Percentiles rank a stretch among this genome's conserved stretches.
These are phyloP conservation scores for Eucalyptus tenuipes DNA, from an alignment of 345 rosid genomes.

Conservation along the genomic window DNA sequence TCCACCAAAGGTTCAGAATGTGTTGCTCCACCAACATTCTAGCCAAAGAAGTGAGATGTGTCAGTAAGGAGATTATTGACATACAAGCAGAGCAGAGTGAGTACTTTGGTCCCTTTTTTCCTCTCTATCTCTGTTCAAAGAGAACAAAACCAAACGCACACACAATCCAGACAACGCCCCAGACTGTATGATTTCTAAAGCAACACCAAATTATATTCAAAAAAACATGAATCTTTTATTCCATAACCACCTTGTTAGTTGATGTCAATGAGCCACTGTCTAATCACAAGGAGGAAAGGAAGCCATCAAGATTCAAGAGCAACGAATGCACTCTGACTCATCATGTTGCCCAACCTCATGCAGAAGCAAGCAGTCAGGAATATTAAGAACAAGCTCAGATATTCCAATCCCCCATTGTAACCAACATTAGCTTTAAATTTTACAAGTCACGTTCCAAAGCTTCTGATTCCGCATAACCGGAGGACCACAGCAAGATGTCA, in stretches of 20 bases:
- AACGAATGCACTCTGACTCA: not conserved
- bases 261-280: not conserved
- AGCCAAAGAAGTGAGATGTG: not conserved
- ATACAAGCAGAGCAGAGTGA: not conserved
- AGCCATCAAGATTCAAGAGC: not conserved
- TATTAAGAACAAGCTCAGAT: not conserved
- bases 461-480: not conserved
- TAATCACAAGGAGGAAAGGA: not conserved
- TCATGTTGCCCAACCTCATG: not conserved
- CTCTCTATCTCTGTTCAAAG: not conserved
- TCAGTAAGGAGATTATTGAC: not conserved
- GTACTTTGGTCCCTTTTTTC: not conserved
- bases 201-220: not conserved
- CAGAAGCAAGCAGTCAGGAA: not conserved
- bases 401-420: not conserved
- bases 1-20: not conserved
- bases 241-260: not conserved
- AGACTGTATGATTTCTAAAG: not conserved
- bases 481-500: not conserved
- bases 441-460: not conserved
- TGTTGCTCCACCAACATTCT: not conserved
- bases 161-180: not conserved
- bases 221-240: not conserved
- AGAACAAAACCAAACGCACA: not conserved
- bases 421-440: not conserved